Evolutionary conservation across 2,329 filamentous ascomycete species (phyloP), one percentile per base, ranked within the genome.

Genomic region (Colletotrichum endophyticum): DNA sequence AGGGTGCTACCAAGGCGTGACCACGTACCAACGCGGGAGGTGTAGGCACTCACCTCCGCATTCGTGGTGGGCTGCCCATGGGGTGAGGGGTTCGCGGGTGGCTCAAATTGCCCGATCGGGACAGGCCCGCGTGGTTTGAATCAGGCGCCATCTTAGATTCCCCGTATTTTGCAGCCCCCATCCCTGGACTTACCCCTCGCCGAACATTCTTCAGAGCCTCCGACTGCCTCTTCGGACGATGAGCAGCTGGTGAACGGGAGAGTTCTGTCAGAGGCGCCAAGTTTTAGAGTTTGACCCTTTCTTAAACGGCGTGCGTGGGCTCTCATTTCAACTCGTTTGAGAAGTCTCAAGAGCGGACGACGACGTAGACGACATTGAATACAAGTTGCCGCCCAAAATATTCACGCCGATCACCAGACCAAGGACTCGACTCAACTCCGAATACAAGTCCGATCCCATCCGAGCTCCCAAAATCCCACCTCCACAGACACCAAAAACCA

Each of bases 41-140:
- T 4, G n/a, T 36, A 75, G 73, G 73, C 73, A 66, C 61, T 16
- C 61, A 28, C 49, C n/a, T 72, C 62, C 69, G 57, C 36, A 67
- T 72, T 56, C 9, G 53, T 30, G 15, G 30, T 66, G 30, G 39
- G 49, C 15, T 61, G 13, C 13, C 56, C 27, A 8, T 30, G 19
- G 25, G 19, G 9, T n/a, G n/a, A 70, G 67, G 67, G 67, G 64
- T 70, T 56, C 61, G 36, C 22, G 30, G 19, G 69, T 72, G 73
- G 62, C 44, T 75, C 68, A 16, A 13, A 56, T 72, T 75, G 15
- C 69, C 73, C 67, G 36, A 66, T 63, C 19, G 6, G 62, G 73
- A 67, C 7, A 62, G 36, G 19, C 7, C n/a, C 9, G 30, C 36
- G 8, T 27, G 25, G 39, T 67, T 53, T 34, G 28, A 53, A 63